These are phyloP conservation scores for Vicia faba DNA, from an alignment of 306 rosid species.

Conservation along the genomic window DNA sequence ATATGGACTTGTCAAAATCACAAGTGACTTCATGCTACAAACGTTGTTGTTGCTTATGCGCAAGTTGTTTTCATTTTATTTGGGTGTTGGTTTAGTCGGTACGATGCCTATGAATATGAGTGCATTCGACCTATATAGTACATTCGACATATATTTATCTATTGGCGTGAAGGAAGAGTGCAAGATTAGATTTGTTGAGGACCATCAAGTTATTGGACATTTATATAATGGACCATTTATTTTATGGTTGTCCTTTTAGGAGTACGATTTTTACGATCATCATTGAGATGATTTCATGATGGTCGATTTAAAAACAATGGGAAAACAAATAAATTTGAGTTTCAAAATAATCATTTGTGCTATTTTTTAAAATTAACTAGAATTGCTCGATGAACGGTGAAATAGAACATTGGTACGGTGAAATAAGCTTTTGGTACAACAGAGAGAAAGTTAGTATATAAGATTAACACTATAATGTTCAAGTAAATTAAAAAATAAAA, in stretches of 20 bases:
- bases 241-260: neutral
- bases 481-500: too few relatives aligned
- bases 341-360: too few relatives aligned
- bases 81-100: neutral
- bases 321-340: too few relatives aligned
- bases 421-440: too few relatives aligned
- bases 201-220: neutral
- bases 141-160: neutral
- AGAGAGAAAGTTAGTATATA: rapidly evolving
- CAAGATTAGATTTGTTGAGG: neutral
- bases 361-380: too few relatives aligned
- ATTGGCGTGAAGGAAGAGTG: neutral
- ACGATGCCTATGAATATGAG: neutral
- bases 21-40: neutral
- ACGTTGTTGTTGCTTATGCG: neutral
- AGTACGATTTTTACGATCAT: neutral
- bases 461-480: too few relatives aligned
- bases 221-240: neutral
- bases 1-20: too few relatives aligned
- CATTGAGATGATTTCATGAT: neutral
- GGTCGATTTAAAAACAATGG: too few relatives aligned
- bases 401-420: too few relatives aligned
- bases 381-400: too few relatives aligned
- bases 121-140: neutral
- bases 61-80: neutral